These are phyloP conservation scores for Diplodia sapinea DNA, from an alignment of 2,329 filamentous ascomycete genomes.

Conservation along the genomic window DNA sequence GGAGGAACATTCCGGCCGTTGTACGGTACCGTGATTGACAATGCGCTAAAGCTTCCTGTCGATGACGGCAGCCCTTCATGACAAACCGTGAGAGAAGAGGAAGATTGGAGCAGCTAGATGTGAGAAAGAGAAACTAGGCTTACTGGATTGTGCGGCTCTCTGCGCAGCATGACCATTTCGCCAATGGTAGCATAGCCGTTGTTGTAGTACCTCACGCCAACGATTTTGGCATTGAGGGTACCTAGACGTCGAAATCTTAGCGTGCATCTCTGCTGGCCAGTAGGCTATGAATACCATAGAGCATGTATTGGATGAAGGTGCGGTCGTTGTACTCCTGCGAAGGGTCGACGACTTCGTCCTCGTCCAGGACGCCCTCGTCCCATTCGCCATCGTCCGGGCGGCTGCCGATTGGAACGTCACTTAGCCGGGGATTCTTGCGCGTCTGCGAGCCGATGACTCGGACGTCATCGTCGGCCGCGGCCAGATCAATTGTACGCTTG, in stretches of 20 bases:
- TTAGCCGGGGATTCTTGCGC: conserved; percentile 19
- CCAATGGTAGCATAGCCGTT: conserved; percentile 44
- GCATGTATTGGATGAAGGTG: conserved; percentile 27
- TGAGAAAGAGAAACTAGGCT: neutral
- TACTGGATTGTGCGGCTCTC: conserved; percentile 68
- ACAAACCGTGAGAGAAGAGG: neutral
- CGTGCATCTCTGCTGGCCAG: neutral
- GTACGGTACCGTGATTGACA: neutral
- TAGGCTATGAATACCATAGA: conserved; percentile 12
- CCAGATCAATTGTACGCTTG: conserved; percentile 47
- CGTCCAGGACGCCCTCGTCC: conserved; percentile 6
- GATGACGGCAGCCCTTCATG: neutral
- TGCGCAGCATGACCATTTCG: conserved; percentile 47
- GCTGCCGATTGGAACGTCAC: conserved; percentile 4
- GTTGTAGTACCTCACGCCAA: conserved; percentile 58
- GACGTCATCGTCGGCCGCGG: conserved; percentile 47
- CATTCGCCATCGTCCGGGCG: neutral
- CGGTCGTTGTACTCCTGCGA: conserved; percentile 27
- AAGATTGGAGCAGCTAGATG: neutral
- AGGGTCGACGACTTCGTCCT: conserved; percentile 17
- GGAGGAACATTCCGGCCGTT: neutral
- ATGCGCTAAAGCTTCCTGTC: neutral
- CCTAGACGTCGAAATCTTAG: conserved; percentile 32
- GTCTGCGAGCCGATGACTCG: conserved; percentile 22
- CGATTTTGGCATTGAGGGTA: conserved; percentile 60